Evolutionary conservation across 2,329 filamentous ascomycete genomes (phyloP), one percentile per base, ranked within the genome.

Genomic region (Whalleya microplaca): DNA sequence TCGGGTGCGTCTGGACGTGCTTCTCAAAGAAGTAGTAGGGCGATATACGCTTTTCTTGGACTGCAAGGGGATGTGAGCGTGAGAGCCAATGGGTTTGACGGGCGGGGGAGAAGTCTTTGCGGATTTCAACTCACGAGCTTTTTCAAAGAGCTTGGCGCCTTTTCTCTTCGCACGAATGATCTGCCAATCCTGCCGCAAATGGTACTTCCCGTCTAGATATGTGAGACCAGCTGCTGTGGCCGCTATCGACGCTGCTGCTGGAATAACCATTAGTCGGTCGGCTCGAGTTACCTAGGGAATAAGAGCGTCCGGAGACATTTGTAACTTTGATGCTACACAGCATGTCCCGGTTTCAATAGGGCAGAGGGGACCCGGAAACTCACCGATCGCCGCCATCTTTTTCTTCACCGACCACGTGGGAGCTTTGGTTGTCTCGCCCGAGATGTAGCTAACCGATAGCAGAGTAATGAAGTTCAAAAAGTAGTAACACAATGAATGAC

Each of bases 151-250:
- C 49, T 80, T 78, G 49, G 75, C 72, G 9, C 75, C 73, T 29
- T 70, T 72, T 37, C 73, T 76, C n/a, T 75, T 56, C 10, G 73
- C 72, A 12, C 75, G 68, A n/a, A 89, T 70, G 6, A 66, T 64
- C 0, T 68, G 64, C 16, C 88, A 61, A 69, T 93, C 90, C 66
- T 89, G 84, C 42, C 73, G 70, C 48, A 92, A 69, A 68, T 89
- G 84, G 64, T 83, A 86, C 75, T 89, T 91, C 51, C 85, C 90
- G 66, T 92, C 84, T 44, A 90, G 74, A 64, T 91, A 90, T 41
- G 82, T 80, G 21, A 76, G 65, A 44, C 71, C 72, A 3, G 75
- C 73, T 9, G 73, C 64, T 1, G 74, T 68, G 47, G 71, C 73
- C 56, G 69, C 67, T n/a, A 68, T 62, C 6, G 68, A 69, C 4